Evolutionary conservation across 768 basidiomycete species (phyloP).

Genomic region (Kwoniella sp.): DNA sequence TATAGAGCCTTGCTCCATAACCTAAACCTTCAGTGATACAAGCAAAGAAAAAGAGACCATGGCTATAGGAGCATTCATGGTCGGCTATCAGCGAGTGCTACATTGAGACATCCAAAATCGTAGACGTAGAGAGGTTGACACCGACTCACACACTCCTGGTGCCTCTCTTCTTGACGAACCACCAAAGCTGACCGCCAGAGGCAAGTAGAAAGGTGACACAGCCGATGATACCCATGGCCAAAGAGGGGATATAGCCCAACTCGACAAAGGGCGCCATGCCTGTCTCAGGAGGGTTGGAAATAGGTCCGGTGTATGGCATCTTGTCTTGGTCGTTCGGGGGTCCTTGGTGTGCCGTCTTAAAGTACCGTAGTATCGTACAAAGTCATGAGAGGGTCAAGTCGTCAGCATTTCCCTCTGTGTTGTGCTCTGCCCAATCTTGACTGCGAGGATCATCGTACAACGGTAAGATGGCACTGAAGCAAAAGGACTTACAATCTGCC

Average conservation of each 20-base stretch:
- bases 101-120: too few species aligned
- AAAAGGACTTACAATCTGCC: too few species aligned
- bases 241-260: conserved; percentile 39
- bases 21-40: conserved; percentile 34
- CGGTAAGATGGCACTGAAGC: too few species aligned
- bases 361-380: too few species aligned
- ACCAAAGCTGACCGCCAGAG: conserved; percentile 26
- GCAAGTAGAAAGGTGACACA: conserved; percentile 28
- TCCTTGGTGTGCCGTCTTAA: too few species aligned
- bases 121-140: too few species aligned
- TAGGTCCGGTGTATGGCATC: conserved; percentile 16
- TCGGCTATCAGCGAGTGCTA: background rate
- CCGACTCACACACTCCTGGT: conserved; percentile 32
- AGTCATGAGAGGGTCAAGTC: too few species aligned
- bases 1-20: conserved; percentile 38
- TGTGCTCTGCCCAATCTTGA: too few species aligned
- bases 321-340: background rate
- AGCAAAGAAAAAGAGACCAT: conserved; percentile 30
- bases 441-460: too few species aligned
- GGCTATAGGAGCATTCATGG: conserved; percentile 9
- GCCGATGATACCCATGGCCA: conserved; percentile 39
- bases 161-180: conserved; percentile 38
- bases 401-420: too few species aligned
- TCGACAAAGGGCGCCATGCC: conserved; percentile 17
- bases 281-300: conserved; percentile 2